Evolutionary conservation across 345 rosid genomes (phyloP), one percentile per base, ranked within the genome.

Genomic region (Hibiscus mutabilis): DNA sequence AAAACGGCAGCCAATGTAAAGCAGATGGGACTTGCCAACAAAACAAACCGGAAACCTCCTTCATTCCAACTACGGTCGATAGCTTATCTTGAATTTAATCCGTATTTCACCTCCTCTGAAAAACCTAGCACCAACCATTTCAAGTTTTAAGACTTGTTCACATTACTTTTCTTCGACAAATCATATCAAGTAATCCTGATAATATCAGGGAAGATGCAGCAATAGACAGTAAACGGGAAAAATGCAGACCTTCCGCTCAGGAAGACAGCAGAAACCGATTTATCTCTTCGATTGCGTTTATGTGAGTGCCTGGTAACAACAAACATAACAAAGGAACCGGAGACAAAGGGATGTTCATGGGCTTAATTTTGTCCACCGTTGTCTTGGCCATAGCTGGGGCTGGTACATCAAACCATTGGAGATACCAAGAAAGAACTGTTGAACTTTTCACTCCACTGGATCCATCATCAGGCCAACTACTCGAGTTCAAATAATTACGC

Each of bases 401-500:
- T 16, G 97, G 92, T n/a, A 92, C 79, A 2, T 85, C 83, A 66
- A 78, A 89, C 98, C 96, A 90, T 76, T 84, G 88, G 19, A 95
- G 84, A 80, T 90, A 89, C 98, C 97, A 87, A 29, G 98, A 64
- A 64, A 63, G 60, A 19, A 60, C 5, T 61, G 37, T 33, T 33
- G 58, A 46, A 21, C 12, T 57, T 19, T 46, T 55, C 49, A 51
- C 68, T 6, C 52, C 52, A 3, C 4, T 83, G 64, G 87, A 71
- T 37, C 69, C 58, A 12, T 81, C 75, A 21, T 51, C 29, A n/a
- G 96, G 88, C 98, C 98, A 92, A 70, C 79, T 69, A 56, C 92
- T 91, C 2, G 76, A 79, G 44, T 61, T 82, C 79, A 92, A 40
- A 76, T 95, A 95, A 68, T 76, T 19, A 53, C 16, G 21, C 6